These are phyloP conservation scores for Citrus cavaleriei DNA, from an alignment of 345 rosid genomes.

Conservation along the genomic window DNA sequence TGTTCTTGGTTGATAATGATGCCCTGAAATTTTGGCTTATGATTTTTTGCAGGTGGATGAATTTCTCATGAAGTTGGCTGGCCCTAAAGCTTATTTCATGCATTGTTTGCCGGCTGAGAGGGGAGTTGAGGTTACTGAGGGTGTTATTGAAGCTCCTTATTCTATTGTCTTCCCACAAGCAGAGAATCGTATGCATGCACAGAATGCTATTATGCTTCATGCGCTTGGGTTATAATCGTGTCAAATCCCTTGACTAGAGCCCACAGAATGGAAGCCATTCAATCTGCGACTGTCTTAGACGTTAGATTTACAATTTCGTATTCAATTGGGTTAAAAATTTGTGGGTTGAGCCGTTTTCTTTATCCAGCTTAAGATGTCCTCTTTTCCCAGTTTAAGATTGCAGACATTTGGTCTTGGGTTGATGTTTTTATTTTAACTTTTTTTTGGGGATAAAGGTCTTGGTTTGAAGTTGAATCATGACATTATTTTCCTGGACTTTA, in stretches of 20 bases:
- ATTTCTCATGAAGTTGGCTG: slow-evolving; percentile 80
- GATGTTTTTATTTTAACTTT: too few species aligned
- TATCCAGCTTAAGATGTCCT: background rate
- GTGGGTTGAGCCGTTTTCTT: background rate
- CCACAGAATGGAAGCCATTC: background rate
- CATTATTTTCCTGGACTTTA: background rate
- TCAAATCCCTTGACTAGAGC: background rate
- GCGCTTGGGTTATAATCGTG: slow-evolving; percentile 42
- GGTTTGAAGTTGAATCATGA: background rate
- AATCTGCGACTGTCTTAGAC: background rate
- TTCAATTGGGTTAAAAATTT: background rate
- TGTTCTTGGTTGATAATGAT: background rate
- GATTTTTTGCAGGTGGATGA: slow-evolving; percentile 64
- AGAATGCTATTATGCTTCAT: slow-evolving; percentile 88
- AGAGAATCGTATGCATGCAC: slow-evolving; percentile 95
- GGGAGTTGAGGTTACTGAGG: slow-evolving; percentile 86
- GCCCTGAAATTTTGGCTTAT: background rate
- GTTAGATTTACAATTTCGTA: background rate
- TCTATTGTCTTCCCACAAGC: slow-evolving; percentile 93
- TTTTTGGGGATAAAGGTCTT: too few species aligned
- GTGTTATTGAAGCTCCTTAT: slow-evolving; percentile 83
- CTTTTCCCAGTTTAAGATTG: background rate
- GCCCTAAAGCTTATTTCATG: slow-evolving; percentile 87
- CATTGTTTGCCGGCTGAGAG: slow-evolving; percentile 99
- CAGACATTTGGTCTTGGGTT: background rate